Conservation (phyloP, 2,329 filamentous ascomycete species). For the Ophiosphaerella narmari region DNA sequence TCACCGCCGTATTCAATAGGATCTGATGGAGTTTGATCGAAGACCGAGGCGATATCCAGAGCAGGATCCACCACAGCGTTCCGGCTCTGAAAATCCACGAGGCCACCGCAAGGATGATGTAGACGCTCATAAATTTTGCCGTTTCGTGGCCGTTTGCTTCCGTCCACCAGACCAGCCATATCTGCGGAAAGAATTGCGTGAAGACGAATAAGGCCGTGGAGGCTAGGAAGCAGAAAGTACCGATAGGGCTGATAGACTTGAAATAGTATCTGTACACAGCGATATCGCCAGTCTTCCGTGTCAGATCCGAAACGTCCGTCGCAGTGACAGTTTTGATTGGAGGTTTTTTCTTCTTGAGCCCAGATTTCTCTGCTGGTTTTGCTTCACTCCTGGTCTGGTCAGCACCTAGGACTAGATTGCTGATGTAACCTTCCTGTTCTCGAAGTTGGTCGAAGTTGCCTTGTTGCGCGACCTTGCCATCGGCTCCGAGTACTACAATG, state of each 20-base stretch:
- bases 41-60: too few species aligned
- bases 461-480: constrained; percentile 39
- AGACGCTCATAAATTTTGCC: too few species aligned
- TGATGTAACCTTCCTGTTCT: constrained; percentile 26
- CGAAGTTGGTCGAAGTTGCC: constrained; percentile 44
- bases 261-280: constrained; percentile 28
- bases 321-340: constrained; percentile 1
- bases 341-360: constrained; percentile 8
- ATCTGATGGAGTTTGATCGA: constrained; percentile 48
- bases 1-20: constrained; percentile 51
- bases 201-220: constrained; percentile 23
- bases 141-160: constrained; percentile 1
- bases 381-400: not conserved
- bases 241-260: constrained; percentile 13
- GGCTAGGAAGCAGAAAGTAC: constrained; percentile 15
- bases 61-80: too few species aligned
- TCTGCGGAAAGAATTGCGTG: constrained; percentile 17
- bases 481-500: constrained; percentile 45
- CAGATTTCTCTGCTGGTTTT: constrained; percentile 5
- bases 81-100: too few species aligned
- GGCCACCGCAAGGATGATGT: too few species aligned
- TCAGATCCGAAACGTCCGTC: constrained; percentile 1
- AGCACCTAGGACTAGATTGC: constrained; percentile 14
- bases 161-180: constrained; percentile 56
- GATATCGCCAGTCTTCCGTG: constrained; percentile 12